Conservation (phyloP, 1,284 basidiomycete species). For the Malassezia sympodialis region DNA sequence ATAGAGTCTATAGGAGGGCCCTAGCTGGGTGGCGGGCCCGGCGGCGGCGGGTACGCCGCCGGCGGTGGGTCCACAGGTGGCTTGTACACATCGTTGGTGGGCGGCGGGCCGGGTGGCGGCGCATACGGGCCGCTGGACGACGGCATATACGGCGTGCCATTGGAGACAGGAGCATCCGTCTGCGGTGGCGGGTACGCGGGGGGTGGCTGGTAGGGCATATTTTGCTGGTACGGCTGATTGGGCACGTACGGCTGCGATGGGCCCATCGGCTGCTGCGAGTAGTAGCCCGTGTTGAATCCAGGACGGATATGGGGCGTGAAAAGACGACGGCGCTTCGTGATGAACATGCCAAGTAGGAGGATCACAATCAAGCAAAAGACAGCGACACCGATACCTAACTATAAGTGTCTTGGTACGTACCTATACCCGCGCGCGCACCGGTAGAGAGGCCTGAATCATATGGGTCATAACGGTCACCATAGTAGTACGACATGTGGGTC, state of each 20-base stretch:
- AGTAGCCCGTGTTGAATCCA: neutral
- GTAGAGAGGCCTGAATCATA: neutral
- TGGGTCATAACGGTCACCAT: neutral
- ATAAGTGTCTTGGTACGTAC: neutral
- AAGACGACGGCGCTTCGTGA: conserved; percentile 1
- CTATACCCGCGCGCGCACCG: conserved; percentile 9
- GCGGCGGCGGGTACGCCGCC: conserved; percentile 1
- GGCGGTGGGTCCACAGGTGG: neutral
- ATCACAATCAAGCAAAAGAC: conserved; percentile 6
- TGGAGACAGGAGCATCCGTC: neutral
- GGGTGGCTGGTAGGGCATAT: conserved; percentile 1
- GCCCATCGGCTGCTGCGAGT: neutral
- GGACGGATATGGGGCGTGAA: conserved; percentile 9
- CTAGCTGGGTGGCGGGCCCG: neutral
- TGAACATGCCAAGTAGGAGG: neutral
- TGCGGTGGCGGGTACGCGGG: conserved; percentile 1
- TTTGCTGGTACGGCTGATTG: neutral
- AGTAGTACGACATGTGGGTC: too few relatives aligned
- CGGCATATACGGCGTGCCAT: neutral
- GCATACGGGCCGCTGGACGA: neutral
- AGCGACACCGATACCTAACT: conserved; percentile 2
- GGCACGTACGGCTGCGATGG: conserved; percentile 1
- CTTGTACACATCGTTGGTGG: neutral
- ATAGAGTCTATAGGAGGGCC: neutral
- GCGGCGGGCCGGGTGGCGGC: conserved; percentile 6